Percentiles rank a stretch among this genome's conserved stretches.
phyloP scores from a whole-genome alignment of 352 stramenopile genomes.

The Phytophthora citricola region DNA sequence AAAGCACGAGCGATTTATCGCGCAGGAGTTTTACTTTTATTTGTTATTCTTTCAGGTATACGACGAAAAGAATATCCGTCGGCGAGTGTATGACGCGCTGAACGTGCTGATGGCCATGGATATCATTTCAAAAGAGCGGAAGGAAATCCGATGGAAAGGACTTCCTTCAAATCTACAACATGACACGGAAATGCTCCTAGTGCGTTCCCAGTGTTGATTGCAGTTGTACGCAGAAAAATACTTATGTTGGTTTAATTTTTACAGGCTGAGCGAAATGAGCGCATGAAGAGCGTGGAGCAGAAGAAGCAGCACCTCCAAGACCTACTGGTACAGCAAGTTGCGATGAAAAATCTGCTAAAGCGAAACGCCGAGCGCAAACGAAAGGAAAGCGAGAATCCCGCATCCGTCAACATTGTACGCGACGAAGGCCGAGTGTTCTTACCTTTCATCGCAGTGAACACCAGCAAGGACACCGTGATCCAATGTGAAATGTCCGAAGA shows the following conservation, averaged over 20 bases:
- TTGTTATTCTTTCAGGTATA: slow-evolving; percentile 63
- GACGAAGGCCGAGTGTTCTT: slow-evolving; percentile 92
- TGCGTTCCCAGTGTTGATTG: slow-evolving; percentile 29
- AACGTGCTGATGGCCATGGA: slow-evolving; percentile 99
- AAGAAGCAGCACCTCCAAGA: slow-evolving; percentile 94
- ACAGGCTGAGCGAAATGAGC: slow-evolving; percentile 77
- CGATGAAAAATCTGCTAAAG: slow-evolving; percentile 94
- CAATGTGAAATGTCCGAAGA: slow-evolving; percentile 97
- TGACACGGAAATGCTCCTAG: slow-evolving; percentile 88
- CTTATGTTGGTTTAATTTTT: slow-evolving; percentile 7
- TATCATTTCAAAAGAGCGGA: slow-evolving; percentile 98
- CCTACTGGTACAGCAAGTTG: slow-evolving; percentile 94
- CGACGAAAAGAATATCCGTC: slow-evolving; percentile 96
- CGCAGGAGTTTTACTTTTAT: slow-evolving; percentile 1
- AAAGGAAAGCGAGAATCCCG: slow-evolving; percentile 43
- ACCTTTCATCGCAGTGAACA: slow-evolving; percentile 98
- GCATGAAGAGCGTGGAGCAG: slow-evolving; percentile 83
- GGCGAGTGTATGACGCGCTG: slow-evolving; percentile 96
- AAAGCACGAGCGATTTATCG: slow-evolving; percentile 8
- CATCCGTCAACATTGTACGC: slow-evolving; percentile 32
- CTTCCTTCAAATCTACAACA: slow-evolving; percentile 84
- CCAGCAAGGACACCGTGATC: slow-evolving; percentile 93
- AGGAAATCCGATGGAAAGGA: slow-evolving; percentile 91
- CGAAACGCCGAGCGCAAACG: slow-evolving; percentile 84
- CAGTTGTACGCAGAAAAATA: not conserved